phyloP scores from a whole-genome alignment of 23 red algal species.

The Chondrus crispus region DNA sequence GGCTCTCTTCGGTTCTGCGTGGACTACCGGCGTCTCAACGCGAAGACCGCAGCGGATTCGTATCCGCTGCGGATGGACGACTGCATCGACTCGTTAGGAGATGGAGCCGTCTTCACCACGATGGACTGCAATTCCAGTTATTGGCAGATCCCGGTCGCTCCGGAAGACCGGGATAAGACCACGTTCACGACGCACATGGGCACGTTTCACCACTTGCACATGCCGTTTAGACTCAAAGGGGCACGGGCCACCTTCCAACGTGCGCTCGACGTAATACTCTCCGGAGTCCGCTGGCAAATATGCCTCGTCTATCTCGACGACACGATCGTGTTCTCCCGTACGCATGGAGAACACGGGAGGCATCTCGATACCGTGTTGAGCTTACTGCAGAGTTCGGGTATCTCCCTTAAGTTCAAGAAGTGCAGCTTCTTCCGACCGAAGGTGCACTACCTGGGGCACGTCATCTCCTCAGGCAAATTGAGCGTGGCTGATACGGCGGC shows the following conservation, averaged over 20 bases:
- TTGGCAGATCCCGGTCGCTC: not conserved
- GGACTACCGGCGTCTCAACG: slow-evolving; percentile 16
- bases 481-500: not conserved
- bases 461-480: not conserved
- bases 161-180: not conserved
- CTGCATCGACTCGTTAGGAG: slow-evolving; percentile 11
- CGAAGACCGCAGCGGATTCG: not conserved
- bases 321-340: slow-evolving; percentile 22
- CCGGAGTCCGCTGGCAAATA: not conserved
- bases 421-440: not conserved
- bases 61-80: slow-evolving; percentile 22
- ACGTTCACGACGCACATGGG: slow-evolving; percentile 2
- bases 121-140: slow-evolving; percentile 12
- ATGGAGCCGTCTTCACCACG: not conserved
- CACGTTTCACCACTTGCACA: not conserved
- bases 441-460: slow-evolving; percentile 26
- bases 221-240: not conserved
- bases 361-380: not conserved
- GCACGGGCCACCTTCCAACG: slow-evolving; percentile 22
- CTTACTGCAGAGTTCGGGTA: not conserved
- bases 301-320: slow-evolving; percentile 38
- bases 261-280: slow-evolving; percentile 26
- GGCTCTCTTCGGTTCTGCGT: slow-evolving; percentile 19
- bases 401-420: slow-evolving; percentile 6
- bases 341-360: not conserved